These are phyloP conservation scores for Pseudoneurospora amorphoporcata DNA, from an alignment of 495 filamentous ascomycete species.

Conservation along the genomic window DNA sequence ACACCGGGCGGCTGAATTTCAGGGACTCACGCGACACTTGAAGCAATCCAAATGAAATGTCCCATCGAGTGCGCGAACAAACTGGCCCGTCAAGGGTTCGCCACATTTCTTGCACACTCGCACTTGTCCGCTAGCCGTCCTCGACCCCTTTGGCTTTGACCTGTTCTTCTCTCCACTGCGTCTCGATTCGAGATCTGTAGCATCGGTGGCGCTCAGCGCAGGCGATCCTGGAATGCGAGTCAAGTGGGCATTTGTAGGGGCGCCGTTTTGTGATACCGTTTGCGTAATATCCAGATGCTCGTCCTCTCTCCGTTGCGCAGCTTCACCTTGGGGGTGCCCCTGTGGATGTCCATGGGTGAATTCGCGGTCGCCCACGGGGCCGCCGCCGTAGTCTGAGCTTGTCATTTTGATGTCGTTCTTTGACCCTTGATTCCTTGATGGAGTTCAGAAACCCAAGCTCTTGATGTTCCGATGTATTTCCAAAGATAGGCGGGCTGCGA, in stretches of 20 bases:
- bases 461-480: background rate
- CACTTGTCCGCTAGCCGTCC: conserved; percentile 41
- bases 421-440: conserved; percentile 9
- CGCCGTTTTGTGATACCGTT: conserved; percentile 27
- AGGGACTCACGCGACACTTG: conserved; percentile 72
- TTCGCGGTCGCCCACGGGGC: conserved; percentile 14
- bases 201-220: conserved; percentile 27
- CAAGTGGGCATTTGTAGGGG: conserved; percentile 17
- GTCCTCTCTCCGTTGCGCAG: conserved; percentile 25
- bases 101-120: conserved; percentile 83
- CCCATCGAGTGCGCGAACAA: conserved; percentile 82
- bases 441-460: conserved; percentile 11
- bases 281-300: conserved; percentile 27
- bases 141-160: conserved; percentile 32
- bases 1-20: background rate
- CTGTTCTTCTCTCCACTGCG: conserved; percentile 39
- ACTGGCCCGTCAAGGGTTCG: conserved; percentile 81
- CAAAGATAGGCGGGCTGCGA: background rate
- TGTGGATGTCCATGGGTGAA: conserved; percentile 6
- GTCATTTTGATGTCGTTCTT: conserved; percentile 16
- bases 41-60: conserved; percentile 98
- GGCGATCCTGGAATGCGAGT: conserved; percentile 28
- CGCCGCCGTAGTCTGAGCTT: conserved; percentile 19
- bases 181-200: conserved; percentile 24
- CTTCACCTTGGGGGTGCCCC: conserved; percentile 3